A percentile compares a stretch with the other conserved stretches of the same genome.
These are phyloP conservation scores for Rosa chinensis DNA, from an alignment of 306 rosid species.

Conservation along the genomic window DNA sequence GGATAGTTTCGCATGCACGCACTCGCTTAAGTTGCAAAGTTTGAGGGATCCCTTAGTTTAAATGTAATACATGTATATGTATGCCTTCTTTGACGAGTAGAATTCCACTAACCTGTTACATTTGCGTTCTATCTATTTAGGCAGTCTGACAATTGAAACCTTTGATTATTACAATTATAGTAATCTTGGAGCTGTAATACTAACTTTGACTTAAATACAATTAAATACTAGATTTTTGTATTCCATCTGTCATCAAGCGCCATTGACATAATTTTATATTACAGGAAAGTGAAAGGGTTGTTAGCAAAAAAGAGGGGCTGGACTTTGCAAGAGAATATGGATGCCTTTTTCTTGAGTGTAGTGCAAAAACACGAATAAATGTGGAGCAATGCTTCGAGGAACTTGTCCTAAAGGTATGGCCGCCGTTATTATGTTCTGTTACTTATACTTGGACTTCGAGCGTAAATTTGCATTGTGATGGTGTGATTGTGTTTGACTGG, in stretches of 20 bases:
- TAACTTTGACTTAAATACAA: background rate
- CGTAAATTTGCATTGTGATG: constrained; percentile 7
- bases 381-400: constrained; percentile 79
- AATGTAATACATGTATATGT: no score
- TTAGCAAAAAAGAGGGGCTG: constrained; percentile 64
- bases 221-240: background rate
- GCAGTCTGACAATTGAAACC: background rate
- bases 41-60: background rate
- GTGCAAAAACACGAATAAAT: constrained; percentile 77
- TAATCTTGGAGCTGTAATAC: background rate
- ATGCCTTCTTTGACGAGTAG: background rate
- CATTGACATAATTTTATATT: constrained; percentile 9
- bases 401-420: constrained; percentile 68
- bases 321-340: constrained; percentile 79
- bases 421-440: background rate
- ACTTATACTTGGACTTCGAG: background rate
- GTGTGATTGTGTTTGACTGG: constrained; percentile 14
- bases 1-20: background rate
- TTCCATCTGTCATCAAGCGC: background rate
- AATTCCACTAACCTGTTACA: background rate
- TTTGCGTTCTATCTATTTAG: background rate
- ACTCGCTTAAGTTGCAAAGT: background rate
- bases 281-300: constrained; percentile 79
- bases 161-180: background rate
- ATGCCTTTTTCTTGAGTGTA: constrained; percentile 68